Base-by-base conservation (phyloP, 176 grass and related monocot genomes). In the Ampelocalamus luodianensis region DNA sequence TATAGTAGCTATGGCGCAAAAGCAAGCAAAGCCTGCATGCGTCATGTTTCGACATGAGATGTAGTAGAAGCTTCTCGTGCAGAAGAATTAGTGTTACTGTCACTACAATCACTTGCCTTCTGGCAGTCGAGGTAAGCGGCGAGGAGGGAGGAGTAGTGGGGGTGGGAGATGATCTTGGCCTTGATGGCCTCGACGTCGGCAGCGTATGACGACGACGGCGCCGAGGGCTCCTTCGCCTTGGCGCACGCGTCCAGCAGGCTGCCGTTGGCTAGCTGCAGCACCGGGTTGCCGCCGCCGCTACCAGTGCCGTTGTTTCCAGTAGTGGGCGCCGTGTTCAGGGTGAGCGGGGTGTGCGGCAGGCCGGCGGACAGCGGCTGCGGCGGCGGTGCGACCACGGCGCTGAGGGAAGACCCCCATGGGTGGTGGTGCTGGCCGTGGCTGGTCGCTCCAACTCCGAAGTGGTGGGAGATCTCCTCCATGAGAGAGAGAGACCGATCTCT, bases 71-170 rank as follows among this genome's bases (percentile, higher is more conserved):
- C 75, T 73, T 79, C 58, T 73, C 65, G 29, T 75, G 76, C 63
- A 82, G 71, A n/a, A 69, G 68, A 18, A 51, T 64, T 64, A 68
- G 79, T 27, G 17, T 53, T 45, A 77, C 54, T 65, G 71, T 22
- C 69, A 20, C 44, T 50, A 73, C 14, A 17, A 39, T 20, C 5
- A 9, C 89, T 82, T 91, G 87, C 96, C 96, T 99, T 96, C 84
- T 99, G 93, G 86, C 96, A 99, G 85, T 99, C 96, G 73, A 99
- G 92, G 81, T 96, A 99, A 43, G 96, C 96, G 44, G 93, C 88
- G 58, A 99, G 96, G 59, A 99, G 93, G 65, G 90, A 96, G 78
- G 79, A 94, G 72, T 99, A 99, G 90, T 96, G 85, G 5, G 96
- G 96, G 78, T 99, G 96, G 8, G 96, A 96, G 80, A 96, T 89